Evolutionary conservation across 2,329 filamentous ascomycete species (phyloP).

Genomic region (Didymella pinodella): DNA sequence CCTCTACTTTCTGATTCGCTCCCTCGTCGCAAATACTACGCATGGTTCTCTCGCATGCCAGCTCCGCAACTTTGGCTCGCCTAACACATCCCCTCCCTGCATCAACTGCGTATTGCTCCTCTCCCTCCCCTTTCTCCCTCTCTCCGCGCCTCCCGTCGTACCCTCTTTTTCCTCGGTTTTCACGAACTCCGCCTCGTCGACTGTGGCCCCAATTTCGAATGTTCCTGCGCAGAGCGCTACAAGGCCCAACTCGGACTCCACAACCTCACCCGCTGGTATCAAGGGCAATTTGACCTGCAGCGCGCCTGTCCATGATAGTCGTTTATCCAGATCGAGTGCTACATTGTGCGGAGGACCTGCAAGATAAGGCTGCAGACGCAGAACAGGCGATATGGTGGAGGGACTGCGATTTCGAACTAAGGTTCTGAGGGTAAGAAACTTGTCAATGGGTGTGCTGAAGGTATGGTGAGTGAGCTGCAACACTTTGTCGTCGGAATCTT

Average conservation of each 20-base stretch:
- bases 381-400: slow-evolving; percentile 71
- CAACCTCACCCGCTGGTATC: slow-evolving; percentile 66
- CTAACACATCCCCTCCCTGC: slow-evolving; percentile 40
- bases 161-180: slow-evolving; percentile 12
- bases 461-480: slow-evolving; percentile 55
- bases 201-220: slow-evolving; percentile 80
- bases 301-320: slow-evolving; percentile 84
- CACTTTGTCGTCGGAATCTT: slow-evolving; percentile 13
- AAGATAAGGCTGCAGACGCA: slow-evolving; percentile 79
- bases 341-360: slow-evolving; percentile 74
- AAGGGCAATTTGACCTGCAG: slow-evolving; percentile 76
- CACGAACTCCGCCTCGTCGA: slow-evolving; percentile 77
- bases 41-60: slow-evolving; percentile 58
- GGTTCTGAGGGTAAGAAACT: slow-evolving; percentile 74
- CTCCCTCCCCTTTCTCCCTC: slow-evolving; percentile 23
- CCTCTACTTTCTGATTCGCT: background rate
- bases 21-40: slow-evolving; percentile 50
- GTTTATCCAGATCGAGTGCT: slow-evolving; percentile 81
- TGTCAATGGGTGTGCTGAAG: slow-evolving; percentile 63
- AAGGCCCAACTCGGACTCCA: slow-evolving; percentile 71
- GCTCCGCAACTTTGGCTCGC: slow-evolving; percentile 51
- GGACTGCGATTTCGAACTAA: slow-evolving; percentile 76
- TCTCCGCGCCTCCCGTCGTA: background rate
- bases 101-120: slow-evolving; percentile 41
- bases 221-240: slow-evolving; percentile 80